Percentiles rank a stretch among this genome's conserved stretches.
Conservation (phyloP, 495 filamentous ascomycete species). For the Aspergillus hancockii region DNA sequence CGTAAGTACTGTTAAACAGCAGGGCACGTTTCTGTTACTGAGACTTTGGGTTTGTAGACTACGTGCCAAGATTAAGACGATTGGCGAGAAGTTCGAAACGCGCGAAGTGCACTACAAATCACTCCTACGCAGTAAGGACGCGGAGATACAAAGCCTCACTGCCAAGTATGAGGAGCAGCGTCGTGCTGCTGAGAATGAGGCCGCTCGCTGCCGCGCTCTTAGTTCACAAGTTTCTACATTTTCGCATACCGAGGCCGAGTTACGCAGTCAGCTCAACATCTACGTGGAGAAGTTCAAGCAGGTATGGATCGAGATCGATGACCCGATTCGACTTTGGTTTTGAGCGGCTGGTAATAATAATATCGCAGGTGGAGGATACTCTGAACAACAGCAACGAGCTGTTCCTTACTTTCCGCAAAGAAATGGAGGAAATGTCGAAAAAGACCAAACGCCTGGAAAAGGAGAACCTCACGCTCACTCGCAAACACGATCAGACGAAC, state of each 20-base stretch:
- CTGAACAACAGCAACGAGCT: conserved; percentile 98
- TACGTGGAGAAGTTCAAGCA: conserved; percentile 99
- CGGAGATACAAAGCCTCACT: conserved; percentile 90
- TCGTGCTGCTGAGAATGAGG: conserved; percentile 80
- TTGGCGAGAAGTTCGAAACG: conserved; percentile 93
- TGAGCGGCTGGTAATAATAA: conserved; percentile 27
- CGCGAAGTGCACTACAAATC: conserved; percentile 90
- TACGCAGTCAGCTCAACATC: conserved; percentile 93
- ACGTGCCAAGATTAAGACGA: conserved; percentile 84
- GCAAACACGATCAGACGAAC: conserved; percentile 92
- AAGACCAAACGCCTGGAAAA: conserved; percentile 98
- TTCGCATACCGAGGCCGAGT: conserved; percentile 90
- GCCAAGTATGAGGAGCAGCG: conserved; percentile 85
- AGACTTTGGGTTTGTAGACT: conserved; percentile 56
- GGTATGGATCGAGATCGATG: conserved; percentile 56
- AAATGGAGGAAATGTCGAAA: conserved; percentile 99
- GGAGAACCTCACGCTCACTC: conserved; percentile 86
- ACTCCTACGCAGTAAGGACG: conserved; percentile 86
- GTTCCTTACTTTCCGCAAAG: conserved; percentile 96
- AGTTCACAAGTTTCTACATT: conserved; percentile 93
- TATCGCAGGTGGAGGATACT: conserved; percentile 89
- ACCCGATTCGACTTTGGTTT: conserved; percentile 3
- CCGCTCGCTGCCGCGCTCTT: conserved; percentile 73
- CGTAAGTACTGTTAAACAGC: conserved; percentile 56
- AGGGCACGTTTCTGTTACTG: background rate